Conservation (phyloP, 768 basidiomycete genomes). For the Kwoniella botswanensis region DNA sequence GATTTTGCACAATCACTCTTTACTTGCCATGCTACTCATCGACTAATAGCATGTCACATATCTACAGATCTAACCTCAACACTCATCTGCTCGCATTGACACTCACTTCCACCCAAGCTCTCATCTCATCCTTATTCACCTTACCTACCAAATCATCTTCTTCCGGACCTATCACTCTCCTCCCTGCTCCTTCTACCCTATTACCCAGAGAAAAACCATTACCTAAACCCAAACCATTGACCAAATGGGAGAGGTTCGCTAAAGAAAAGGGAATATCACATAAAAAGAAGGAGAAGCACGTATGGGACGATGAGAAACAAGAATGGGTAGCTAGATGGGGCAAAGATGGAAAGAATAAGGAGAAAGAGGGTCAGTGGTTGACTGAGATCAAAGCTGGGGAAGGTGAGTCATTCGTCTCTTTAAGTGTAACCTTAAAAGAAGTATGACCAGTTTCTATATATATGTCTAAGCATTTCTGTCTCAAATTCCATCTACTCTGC, state of each 20-base stretch:
- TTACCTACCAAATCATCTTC: conserved; percentile 71
- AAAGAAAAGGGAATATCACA: conserved; percentile 91
- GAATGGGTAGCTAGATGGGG: conserved; percentile 94
- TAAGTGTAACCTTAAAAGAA: too few relatives aligned
- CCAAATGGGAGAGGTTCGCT: conserved; percentile 97
- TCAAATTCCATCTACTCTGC: too few relatives aligned
- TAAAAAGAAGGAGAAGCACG: conserved; percentile 73
- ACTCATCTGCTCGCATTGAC: conserved; percentile 73
- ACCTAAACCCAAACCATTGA: conserved; percentile 87
- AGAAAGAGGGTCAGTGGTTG: conserved; percentile 85
- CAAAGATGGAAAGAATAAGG: conserved; percentile 78
- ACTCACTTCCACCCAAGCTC: conserved; percentile 81
- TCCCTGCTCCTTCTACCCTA: conserved; percentile 75
- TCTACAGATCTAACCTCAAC: conserved; percentile 73
- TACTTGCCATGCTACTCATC: too few relatives aligned
- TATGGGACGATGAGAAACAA: conserved; percentile 94
- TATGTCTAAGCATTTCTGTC: too few relatives aligned
- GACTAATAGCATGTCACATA: too few relatives aligned
- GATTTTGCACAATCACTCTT: not conserved
- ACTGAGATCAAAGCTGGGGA: conserved; percentile 86
- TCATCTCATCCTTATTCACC: conserved; percentile 77
- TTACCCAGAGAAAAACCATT: conserved; percentile 91
- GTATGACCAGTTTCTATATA: too few relatives aligned
- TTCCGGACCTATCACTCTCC: conserved; percentile 75
- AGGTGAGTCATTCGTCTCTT: conserved; percentile 61